These are phyloP conservation scores for Rhizoclosmatium globosum DNA, from an alignment of 192 early-diverging fungal species.

Conservation along the genomic window DNA sequence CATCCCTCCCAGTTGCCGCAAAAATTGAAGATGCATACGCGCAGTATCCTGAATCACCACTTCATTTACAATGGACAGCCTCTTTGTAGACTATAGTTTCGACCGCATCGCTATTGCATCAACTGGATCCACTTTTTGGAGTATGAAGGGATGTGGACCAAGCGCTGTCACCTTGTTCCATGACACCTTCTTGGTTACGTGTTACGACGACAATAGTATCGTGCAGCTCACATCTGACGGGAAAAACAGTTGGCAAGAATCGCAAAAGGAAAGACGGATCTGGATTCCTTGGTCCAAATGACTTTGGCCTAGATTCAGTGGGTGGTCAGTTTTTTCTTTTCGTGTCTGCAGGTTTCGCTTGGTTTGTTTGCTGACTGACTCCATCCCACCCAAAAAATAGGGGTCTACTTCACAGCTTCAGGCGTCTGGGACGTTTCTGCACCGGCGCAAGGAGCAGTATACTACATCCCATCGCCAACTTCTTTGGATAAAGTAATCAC, in stretches of 20 bases:
- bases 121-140: not conserved
- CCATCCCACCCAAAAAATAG: too few relatives aligned
- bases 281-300: not conserved
- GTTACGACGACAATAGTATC: slow-evolving; percentile 15
- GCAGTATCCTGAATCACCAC: slow-evolving; percentile 3
- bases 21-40: not conserved
- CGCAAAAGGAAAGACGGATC: not conserved
- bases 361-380: too few relatives aligned
- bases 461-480: not conserved
- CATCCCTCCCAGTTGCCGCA: not conserved
- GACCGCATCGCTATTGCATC: not conserved
- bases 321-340: not conserved
- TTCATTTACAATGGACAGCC: not conserved
- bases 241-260: not conserved
- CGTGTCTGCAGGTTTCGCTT: too few relatives aligned
- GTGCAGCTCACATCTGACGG: not conserved
- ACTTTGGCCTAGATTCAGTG: not conserved
- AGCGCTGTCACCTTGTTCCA: not conserved
- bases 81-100: not conserved
- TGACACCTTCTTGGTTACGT: slow-evolving; percentile 10
- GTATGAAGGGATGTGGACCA: not conserved
- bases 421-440: not conserved
- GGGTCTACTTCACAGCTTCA: not conserved
- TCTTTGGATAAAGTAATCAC: not conserved
- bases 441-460: not conserved